These are phyloP conservation scores for Scedosporium aurantiacum DNA, from an alignment of 2,329 filamentous ascomycete species.

Conservation along the genomic window DNA sequence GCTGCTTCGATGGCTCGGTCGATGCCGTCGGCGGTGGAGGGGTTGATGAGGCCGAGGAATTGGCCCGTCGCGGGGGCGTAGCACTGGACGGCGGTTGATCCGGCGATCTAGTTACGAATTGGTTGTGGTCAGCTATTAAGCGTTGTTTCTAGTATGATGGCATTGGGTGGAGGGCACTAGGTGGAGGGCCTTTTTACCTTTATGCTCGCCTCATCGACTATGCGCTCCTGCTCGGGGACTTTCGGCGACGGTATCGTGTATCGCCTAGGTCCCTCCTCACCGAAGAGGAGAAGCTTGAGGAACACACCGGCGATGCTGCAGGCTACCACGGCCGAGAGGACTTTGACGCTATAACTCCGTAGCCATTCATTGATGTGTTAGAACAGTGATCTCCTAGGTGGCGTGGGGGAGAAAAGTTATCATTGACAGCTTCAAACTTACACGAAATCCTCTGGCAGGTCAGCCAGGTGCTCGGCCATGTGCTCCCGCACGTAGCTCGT, in stretches of 20 bases:
- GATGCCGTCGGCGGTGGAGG: constrained; percentile 64
- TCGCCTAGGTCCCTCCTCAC: constrained; percentile 32
- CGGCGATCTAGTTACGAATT: constrained; percentile 33
- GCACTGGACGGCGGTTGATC: constrained; percentile 63
- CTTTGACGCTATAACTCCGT: not conserved
- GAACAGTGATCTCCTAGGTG: not conserved
- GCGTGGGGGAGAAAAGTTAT: not conserved
- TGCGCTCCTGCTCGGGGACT: constrained; percentile 43
- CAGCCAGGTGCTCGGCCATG: not conserved
- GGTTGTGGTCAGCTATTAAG: not conserved
- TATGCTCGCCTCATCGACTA: constrained; percentile 49
- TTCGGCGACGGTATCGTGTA: constrained; percentile 55
- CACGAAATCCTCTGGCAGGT: not conserved
- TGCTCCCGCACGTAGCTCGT: not conserved
- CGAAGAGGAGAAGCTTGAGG: constrained; percentile 12
- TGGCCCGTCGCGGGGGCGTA: constrained; percentile 85
- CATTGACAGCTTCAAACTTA: not conserved
- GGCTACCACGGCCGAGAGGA: not conserved
- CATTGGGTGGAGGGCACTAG: not conserved
- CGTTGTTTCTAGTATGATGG: constrained; percentile 8
- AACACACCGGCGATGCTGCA: not conserved
- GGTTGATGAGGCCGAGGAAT: constrained; percentile 67
- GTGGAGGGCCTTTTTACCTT: constrained; percentile 30
- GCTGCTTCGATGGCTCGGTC: constrained; percentile 69
- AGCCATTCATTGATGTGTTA: not conserved